A percentile compares a stretch with the other conserved stretches of the same genome.
Evolutionary conservation across 768 basidiomycete genomes (phyloP).

Genomic region (Lentinus brumalis): DNA sequence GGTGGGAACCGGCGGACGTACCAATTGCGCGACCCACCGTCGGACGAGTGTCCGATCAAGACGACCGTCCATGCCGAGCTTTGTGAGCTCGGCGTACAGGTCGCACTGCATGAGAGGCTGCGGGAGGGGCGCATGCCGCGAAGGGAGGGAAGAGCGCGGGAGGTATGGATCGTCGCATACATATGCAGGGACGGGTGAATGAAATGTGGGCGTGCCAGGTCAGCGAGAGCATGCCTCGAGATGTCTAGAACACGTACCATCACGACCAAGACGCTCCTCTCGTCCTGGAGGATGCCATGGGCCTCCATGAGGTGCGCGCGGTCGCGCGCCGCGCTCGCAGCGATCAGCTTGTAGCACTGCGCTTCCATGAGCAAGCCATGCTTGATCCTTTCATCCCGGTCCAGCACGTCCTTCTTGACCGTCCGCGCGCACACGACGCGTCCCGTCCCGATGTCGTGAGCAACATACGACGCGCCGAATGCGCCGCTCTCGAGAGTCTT

Average conservation of each 20-base stretch:
- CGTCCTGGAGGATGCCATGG: conserved; percentile 28
- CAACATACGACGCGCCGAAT: conserved; percentile 22
- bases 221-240: not conserved
- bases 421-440: conserved; percentile 27
- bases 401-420: conserved; percentile 19
- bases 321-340: conserved; percentile 15
- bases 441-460: conserved; percentile 20
- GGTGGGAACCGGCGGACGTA: conserved; percentile 15
- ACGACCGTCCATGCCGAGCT: conserved; percentile 2
- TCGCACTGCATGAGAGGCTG: conserved; percentile 25
- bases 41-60: conserved; percentile 11
- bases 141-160: not conserved
- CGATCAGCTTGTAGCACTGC: conserved; percentile 28
- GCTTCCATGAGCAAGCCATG: conserved; percentile 22
- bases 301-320: conserved; percentile 29
- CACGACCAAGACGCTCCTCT: conserved; percentile 23
- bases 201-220: not conserved
- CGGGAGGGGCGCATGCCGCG: not conserved
- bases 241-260: conserved; percentile 23
- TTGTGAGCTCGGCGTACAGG: conserved; percentile 7
- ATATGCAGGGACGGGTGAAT: not conserved
- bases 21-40: conserved; percentile 33
- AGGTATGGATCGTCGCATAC: not conserved
- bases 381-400: not conserved
- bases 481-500: conserved; percentile 21